Evolutionary conservation across 306 rosid genomes (phyloP).

Genomic region (Castanea crenata): DNA sequence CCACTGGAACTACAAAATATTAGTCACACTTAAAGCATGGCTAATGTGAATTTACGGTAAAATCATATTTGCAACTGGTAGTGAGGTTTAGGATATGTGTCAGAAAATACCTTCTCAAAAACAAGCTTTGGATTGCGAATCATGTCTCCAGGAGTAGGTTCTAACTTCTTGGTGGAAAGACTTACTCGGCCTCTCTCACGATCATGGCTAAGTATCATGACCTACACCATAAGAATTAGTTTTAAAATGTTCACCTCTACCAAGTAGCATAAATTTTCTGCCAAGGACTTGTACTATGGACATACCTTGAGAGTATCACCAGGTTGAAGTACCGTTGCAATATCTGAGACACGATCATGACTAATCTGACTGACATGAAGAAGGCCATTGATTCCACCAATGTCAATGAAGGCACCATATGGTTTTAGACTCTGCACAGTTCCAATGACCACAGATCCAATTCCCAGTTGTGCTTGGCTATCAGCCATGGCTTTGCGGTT

Average conservation of each 20-base stretch:
- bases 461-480: slow-evolving; percentile 94
- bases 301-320: slow-evolving; percentile 91
- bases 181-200: slow-evolving; percentile 92
- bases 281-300: slow-evolving; percentile 9
- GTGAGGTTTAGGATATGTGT: slow-evolving; percentile 18
- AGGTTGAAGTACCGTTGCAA: slow-evolving; percentile 88
- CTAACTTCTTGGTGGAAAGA: slow-evolving; percentile 94
- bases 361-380: slow-evolving; percentile 99
- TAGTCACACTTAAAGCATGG: neutral
- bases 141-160: slow-evolving; percentile 99
- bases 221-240: slow-evolving; percentile 49
- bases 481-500: slow-evolving; percentile 97
- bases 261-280: slow-evolving; percentile 5
- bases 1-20: slow-evolving; percentile 2
- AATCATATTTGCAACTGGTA: neutral
- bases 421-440: slow-evolving; percentile 92
- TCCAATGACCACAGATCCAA: slow-evolving; percentile 94
- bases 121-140: slow-evolving; percentile 94
- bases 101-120: slow-evolving; percentile 81
- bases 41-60: neutral
- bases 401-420: slow-evolving; percentile 93
- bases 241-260: slow-evolving; percentile 6
- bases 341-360: slow-evolving; percentile 88
- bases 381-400: slow-evolving; percentile 97
- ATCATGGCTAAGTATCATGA: slow-evolving; percentile 95